These are phyloP conservation scores for Chlorophyllum brunneum DNA, from an alignment of 768 basidiomycete genomes.

Conservation along the genomic window DNA sequence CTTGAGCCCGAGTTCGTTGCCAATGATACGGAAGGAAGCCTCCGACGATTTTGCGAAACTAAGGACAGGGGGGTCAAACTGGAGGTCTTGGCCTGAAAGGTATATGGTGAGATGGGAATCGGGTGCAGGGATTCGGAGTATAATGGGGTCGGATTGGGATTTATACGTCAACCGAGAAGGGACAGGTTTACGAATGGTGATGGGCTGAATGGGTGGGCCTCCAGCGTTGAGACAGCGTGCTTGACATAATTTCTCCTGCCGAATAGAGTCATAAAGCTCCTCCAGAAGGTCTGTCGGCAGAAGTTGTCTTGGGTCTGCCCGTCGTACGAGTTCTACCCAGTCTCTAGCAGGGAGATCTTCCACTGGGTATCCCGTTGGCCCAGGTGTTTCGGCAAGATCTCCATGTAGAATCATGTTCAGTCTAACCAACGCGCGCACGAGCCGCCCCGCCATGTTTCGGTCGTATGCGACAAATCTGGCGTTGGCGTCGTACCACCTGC, in stretches of 20 bases:
- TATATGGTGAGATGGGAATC: conserved; percentile 84
- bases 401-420: conserved; percentile 87
- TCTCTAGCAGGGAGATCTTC: conserved; percentile 68
- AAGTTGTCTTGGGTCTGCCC: conserved; percentile 65
- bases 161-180: conserved; percentile 84
- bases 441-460: conserved; percentile 71
- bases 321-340: conserved; percentile 81
- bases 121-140: conserved; percentile 78
- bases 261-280: conserved; percentile 76
- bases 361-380: conserved; percentile 48
- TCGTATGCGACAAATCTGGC: conserved; percentile 73
- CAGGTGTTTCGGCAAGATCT: conserved; percentile 58
- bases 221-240: conserved; percentile 46
- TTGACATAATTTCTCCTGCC: conserved; percentile 67
- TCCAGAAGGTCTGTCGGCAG: conserved; percentile 75
- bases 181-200: conserved; percentile 70
- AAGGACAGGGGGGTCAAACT: conserved; percentile 83
- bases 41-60: conserved; percentile 75
- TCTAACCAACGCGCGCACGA: conserved; percentile 80
- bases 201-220: conserved; percentile 44
- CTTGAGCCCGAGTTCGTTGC: conserved; percentile 78
- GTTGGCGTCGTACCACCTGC: conserved; percentile 90
- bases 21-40: conserved; percentile 87
- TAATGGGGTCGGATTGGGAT: conserved; percentile 82
- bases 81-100: conserved; percentile 81